phyloP scores from a whole-genome alignment of 768 basidiomycete species.

The Kwoniella sp. region DNA sequence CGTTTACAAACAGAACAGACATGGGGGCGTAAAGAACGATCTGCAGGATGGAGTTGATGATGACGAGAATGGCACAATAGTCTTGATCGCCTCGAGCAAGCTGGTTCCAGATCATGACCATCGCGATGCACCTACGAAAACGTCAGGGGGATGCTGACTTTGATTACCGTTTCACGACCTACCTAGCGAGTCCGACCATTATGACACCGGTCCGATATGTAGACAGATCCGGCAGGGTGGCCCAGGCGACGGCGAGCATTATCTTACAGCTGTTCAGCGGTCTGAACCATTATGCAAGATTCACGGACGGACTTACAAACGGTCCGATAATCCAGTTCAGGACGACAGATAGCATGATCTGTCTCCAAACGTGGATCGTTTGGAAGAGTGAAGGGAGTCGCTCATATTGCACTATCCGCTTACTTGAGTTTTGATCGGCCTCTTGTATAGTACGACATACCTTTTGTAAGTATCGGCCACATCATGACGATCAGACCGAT shows the following conservation, averaged over 20 bases:
- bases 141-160: too few relatives aligned
- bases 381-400: conserved; percentile 64
- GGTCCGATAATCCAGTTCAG: conserved; percentile 83
- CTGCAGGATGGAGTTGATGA: conserved; percentile 77
- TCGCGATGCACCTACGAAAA: conserved; percentile 50
- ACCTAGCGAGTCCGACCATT: conserved; percentile 75
- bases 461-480: conserved; percentile 69
- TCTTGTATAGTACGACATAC: conserved; percentile 57
- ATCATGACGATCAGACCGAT: conserved; percentile 83
- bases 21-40: conserved; percentile 75
- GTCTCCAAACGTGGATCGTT: conserved; percentile 65
- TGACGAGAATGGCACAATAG: conserved; percentile 77
- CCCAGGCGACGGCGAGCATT: conserved; percentile 86
- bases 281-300: not conserved
- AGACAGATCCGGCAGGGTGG: conserved; percentile 69
- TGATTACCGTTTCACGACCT: conserved; percentile 56
- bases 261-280: conserved; percentile 49
- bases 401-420: conserved; percentile 68
- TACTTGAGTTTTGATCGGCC: not conserved
- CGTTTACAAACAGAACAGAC: conserved; percentile 71
- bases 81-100: conserved; percentile 70
- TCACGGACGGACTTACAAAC: conserved; percentile 54
- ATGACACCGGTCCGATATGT: conserved; percentile 78
- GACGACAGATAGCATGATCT: conserved; percentile 67
- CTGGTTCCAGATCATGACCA: conserved; percentile 74